A percentile compares a stretch with the other conserved stretches of the same genome.
These are phyloP conservation scores for Whalleya microplaca DNA, from an alignment of 2,329 filamentous ascomycete genomes.

Conservation along the genomic window DNA sequence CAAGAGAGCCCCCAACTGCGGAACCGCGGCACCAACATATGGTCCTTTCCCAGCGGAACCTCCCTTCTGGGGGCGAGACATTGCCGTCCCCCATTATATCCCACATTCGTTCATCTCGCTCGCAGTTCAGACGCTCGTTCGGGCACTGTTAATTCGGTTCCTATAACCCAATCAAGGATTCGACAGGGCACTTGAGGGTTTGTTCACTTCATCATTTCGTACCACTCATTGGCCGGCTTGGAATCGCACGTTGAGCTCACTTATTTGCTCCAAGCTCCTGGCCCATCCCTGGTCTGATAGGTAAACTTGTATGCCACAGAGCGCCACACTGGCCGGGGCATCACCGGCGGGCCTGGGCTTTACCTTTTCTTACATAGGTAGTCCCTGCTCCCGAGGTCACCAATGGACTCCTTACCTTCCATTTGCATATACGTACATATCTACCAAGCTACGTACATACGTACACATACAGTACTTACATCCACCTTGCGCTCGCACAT, in stretches of 20 bases:
- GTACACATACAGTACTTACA: neutral
- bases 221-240: slow-evolving; percentile 20
- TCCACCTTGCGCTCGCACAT: slow-evolving; percentile 16
- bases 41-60: slow-evolving; percentile 3
- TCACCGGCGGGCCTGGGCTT: slow-evolving; percentile 22
- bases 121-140: neutral
- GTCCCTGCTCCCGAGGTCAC: slow-evolving; percentile 26
- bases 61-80: slow-evolving; percentile 15
- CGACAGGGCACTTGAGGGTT: neutral
- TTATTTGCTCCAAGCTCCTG: slow-evolving; percentile 23
- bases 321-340: slow-evolving; percentile 19
- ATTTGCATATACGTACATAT: slow-evolving; percentile 27
- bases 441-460: neutral
- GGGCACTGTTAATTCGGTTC: neutral
- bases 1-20: slow-evolving; percentile 21
- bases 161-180: neutral
- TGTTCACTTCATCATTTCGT: slow-evolving; percentile 1
- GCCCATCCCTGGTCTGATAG: slow-evolving; percentile 15
- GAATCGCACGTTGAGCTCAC: slow-evolving; percentile 21
- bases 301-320: slow-evolving; percentile 2
- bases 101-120: slow-evolving; percentile 13
- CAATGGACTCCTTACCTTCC: slow-evolving; percentile 26
- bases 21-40: slow-evolving; percentile 21
- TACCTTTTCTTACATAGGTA: slow-evolving; percentile 15
- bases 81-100: slow-evolving; percentile 9